Conservation (phyloP, 176 grass and related monocot species). For the Typha latifolia region DNA sequence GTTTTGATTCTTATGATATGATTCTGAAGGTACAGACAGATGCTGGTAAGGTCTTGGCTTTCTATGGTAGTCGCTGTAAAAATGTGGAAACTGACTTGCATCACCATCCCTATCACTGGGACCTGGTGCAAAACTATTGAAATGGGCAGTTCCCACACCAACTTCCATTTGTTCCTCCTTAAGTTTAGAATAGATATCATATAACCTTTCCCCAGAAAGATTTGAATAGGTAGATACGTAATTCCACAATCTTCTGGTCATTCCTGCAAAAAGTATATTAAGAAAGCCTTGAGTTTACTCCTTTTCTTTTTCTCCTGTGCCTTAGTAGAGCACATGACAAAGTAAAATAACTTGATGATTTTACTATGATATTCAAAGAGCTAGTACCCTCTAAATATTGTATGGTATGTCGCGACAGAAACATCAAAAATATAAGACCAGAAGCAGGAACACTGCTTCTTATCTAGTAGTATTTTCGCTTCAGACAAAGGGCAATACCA, state of each 20-base stretch:
- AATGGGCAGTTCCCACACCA: constrained; percentile 69
- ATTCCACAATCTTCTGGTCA: constrained; percentile 93
- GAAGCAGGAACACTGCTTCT: background rate
- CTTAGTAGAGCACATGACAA: background rate
- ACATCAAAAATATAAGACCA: background rate
- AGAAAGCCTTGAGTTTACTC: constrained; percentile 13
- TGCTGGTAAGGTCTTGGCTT: constrained; percentile 60
- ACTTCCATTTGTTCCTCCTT: constrained; percentile 75
- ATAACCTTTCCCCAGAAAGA: constrained; percentile 70
- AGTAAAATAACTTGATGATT: background rate
- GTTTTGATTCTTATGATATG: constrained; percentile 52
- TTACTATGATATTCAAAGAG: too few relatives aligned
- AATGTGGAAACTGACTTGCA: constrained; percentile 49
- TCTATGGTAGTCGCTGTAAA: constrained; percentile 42
- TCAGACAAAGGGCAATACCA: too few relatives aligned
- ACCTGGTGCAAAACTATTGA: constrained; percentile 35
- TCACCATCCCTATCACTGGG: constrained; percentile 29
- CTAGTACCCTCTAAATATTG: too few relatives aligned
- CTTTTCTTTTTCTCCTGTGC: background rate
- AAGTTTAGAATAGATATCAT: constrained; percentile 82
- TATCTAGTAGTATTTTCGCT: too few relatives aligned
- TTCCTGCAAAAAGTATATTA: constrained; percentile 47
- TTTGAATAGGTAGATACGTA: constrained; percentile 93
- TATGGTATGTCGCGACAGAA: too few relatives aligned
- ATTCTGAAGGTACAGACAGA: constrained; percentile 26